phyloP scores from a whole-genome alignment of 129 eudicot genomes.

The Chrysanthemum makinoi region DNA sequence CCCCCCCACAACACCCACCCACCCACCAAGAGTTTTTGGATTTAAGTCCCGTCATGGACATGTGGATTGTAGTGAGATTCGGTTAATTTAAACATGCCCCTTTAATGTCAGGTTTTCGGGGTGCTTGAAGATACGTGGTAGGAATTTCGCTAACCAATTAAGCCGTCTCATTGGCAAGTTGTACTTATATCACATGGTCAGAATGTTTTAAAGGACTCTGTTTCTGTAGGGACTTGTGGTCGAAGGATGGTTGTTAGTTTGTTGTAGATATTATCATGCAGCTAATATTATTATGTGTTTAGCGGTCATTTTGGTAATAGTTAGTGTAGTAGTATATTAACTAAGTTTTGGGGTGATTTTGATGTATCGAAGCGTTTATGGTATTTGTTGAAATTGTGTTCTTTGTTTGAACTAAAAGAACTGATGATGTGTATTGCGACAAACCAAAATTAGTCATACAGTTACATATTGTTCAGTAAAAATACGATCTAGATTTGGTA shows the following conservation, averaged over 20 bases:
- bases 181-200: slow-evolving; percentile 27
- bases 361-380: slow-evolving; percentile 7
- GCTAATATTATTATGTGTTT: slow-evolving; percentile 21
- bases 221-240: slow-evolving; percentile 16
- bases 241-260: not conserved
- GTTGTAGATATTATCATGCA: slow-evolving; percentile 34
- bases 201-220: slow-evolving; percentile 18
- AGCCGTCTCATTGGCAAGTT: not conserved
- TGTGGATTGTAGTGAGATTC: no score
- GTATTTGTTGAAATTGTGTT: slow-evolving; percentile 5
- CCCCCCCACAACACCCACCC: no score
- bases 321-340: slow-evolving; percentile 14
- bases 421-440: no score
- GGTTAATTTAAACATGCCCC: not conserved
- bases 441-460: no score
- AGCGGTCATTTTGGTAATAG: slow-evolving; percentile 27
- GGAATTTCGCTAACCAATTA: slow-evolving; percentile 2
- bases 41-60: no score
- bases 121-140: slow-evolving; percentile 17
- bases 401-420: not conserved
- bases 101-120: slow-evolving; percentile 14
- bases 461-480: no score
- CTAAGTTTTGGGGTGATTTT: slow-evolving; percentile 28
- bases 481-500: no score
- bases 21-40: not conserved